Evolutionary conservation across 75 land plant genomes (phyloP).

Genomic region (Picea glauca): DNA sequence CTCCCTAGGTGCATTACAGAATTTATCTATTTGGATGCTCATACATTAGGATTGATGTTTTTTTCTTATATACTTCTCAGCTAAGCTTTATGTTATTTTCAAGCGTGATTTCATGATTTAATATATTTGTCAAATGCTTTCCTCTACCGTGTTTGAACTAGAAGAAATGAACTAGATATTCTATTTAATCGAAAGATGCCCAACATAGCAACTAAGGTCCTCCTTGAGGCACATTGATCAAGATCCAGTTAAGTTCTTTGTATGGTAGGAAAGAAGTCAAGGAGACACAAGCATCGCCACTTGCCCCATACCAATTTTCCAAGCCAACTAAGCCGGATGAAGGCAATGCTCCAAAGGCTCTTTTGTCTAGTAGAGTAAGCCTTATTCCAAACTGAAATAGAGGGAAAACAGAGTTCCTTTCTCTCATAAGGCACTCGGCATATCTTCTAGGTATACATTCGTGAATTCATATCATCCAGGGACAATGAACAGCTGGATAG

Average conservation of each 20-base stretch:
- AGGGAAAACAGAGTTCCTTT: not conserved
- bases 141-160: not conserved
- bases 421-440: too few species aligned
- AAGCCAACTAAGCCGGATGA: not conserved
- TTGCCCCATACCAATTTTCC: not conserved
- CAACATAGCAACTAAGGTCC: not conserved
- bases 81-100: too few species aligned
- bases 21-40: too few species aligned
- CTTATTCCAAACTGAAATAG: not conserved
- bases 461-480: not conserved
- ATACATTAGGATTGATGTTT: too few species aligned
- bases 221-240: not conserved
- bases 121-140: too few species aligned
- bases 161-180: not conserved
- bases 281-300: not conserved
- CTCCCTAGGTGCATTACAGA: too few species aligned
- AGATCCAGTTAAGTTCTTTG: not conserved
- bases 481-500: too few species aligned
- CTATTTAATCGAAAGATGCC: not conserved
- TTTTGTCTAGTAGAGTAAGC: not conserved
- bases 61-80: too few species aligned
- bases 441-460: not conserved
- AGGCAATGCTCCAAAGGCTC: not conserved
- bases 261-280: not conserved
- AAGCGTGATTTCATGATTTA: too few species aligned